Evolutionary conservation across 2,329 filamentous ascomycete species (phyloP), one percentile per base, ranked within the genome.

Genomic region (Colletotrichum euphorbiae): DNA sequence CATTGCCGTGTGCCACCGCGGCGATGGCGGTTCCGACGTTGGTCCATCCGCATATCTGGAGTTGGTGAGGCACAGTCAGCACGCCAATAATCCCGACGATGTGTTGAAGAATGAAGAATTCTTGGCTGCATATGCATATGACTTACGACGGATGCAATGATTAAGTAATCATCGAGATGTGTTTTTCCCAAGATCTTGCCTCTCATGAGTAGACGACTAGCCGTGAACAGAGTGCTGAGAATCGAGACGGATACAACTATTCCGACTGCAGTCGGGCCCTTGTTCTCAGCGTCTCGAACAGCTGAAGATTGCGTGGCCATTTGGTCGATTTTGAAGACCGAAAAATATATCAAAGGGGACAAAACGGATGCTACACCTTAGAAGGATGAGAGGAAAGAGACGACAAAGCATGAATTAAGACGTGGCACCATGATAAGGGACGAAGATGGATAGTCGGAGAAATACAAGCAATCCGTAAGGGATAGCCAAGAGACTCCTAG

Each of bases 151-250:
- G 78, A 75, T 3, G 72, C 17, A 0, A 75, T 64, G 67, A 80
- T 81, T 28, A 81, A 62, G 45, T 74, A 80, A 65, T 81, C 80
- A 58, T 82, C 80, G 4, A 74, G 56, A 1, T 77, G 75, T n/a
- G 80, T 61, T 33, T 76, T 77, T 2, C 74, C 73, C 36, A 79
- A 62, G 21, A 79, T 70, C 13, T 62, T 69, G 0, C 64, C 67
- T 15, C 78, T 73, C 31, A 77, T 75, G 33, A 73, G 78, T 12
- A 79, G 70, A 8, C 78, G 72, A 1, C 73, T 75, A 1, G 67
- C 45, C 3, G 78, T 75, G 9, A 79, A 72, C 9, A 77, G 1
- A 1, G 73, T 71, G 13, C 75, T 75, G 11, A 79, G 21, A 2
- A 69, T 67, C 2, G 77, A 77, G 46, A 79, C 70, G 6, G 73